These are phyloP conservation scores for Krasilnikovozyma curviuscula DNA, from an alignment of 768 basidiomycete species.

Conservation along the genomic window DNA sequence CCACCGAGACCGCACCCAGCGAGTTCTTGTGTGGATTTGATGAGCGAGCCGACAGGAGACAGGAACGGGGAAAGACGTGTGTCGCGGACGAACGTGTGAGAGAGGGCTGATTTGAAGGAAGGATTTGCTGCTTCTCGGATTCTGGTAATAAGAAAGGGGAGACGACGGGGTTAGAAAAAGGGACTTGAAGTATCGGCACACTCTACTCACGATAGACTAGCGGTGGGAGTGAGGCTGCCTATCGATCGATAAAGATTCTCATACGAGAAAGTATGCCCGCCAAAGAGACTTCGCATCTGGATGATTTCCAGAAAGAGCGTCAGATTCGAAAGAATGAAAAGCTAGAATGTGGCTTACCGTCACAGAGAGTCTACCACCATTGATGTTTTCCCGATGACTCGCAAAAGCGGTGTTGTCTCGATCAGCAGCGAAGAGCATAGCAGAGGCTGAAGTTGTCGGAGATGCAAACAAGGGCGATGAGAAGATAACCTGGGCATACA, in stretches of 20 bases:
- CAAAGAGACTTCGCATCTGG: slow-evolving; percentile 17
- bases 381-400: slow-evolving; percentile 22
- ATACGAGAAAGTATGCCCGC: slow-evolving; percentile 58
- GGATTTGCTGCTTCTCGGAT: slow-evolving; percentile 69
- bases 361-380: slow-evolving; percentile 41
- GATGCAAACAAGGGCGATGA: slow-evolving; percentile 28
- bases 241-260: slow-evolving; percentile 64
- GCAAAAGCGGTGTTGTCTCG: slow-evolving; percentile 64
- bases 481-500: slow-evolving; percentile 21
- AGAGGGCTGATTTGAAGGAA: slow-evolving; percentile 60
- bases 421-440: slow-evolving; percentile 58
- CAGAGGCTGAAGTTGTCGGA: slow-evolving; percentile 48
- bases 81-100: slow-evolving; percentile 56
- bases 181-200: not conserved
- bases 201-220: slow-evolving; percentile 56
- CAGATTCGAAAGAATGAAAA: not conserved
- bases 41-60: slow-evolving; percentile 43
- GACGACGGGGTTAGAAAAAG: not conserved
- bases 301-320: not conserved
- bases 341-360: slow-evolving; percentile 47
- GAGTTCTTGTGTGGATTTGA: slow-evolving; percentile 39
- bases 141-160: slow-evolving; percentile 27
- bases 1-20: slow-evolving; percentile 75
- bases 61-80: slow-evolving; percentile 50
- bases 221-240: slow-evolving; percentile 46